phyloP scores from a whole-genome alignment of 1,284 basidiomycete species.

The Blastosporella zonata region DNA sequence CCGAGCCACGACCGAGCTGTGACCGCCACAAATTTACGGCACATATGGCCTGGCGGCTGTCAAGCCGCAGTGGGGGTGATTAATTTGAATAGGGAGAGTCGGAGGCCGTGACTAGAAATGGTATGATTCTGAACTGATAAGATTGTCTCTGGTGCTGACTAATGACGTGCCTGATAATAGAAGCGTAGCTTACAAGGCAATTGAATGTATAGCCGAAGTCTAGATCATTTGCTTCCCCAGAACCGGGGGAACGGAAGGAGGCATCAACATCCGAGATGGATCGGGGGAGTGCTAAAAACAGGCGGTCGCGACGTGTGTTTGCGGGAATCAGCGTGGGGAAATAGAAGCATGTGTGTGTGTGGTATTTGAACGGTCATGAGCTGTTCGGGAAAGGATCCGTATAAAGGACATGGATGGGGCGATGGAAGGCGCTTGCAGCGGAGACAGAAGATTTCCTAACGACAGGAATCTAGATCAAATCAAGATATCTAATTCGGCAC shows the following conservation, averaged over 20 bases:
- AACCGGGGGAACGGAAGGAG: constrained; percentile 29
- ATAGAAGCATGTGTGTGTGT: constrained; percentile 15
- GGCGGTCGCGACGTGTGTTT: constrained; percentile 20
- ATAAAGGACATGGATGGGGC: background rate
- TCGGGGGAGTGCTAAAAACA: constrained; percentile 26
- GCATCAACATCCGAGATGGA: constrained; percentile 32
- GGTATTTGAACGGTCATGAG: constrained; percentile 5
- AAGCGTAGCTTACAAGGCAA: constrained; percentile 18
- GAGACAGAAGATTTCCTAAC: constrained; percentile 15
- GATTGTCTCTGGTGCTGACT: constrained; percentile 24
- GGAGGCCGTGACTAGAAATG: background rate
- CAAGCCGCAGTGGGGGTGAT: background rate
- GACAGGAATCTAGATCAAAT: constrained; percentile 30
- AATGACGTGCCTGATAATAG: constrained; percentile 28
- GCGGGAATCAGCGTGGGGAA: constrained; percentile 31
- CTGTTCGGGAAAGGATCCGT: constrained; percentile 23
- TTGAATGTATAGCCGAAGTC: constrained; percentile 25
- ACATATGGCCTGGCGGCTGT: too few species aligned
- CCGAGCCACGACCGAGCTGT: background rate
- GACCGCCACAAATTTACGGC: too few species aligned
- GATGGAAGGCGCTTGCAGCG: constrained; percentile 3
- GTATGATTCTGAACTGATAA: constrained; percentile 17
- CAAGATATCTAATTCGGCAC: constrained; percentile 35
- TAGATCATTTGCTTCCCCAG: constrained; percentile 32
- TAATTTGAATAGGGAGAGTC: background rate